Base-by-base conservation (phyloP, 2,329 filamentous ascomycete genomes). In the Phoma sp. region DNA sequence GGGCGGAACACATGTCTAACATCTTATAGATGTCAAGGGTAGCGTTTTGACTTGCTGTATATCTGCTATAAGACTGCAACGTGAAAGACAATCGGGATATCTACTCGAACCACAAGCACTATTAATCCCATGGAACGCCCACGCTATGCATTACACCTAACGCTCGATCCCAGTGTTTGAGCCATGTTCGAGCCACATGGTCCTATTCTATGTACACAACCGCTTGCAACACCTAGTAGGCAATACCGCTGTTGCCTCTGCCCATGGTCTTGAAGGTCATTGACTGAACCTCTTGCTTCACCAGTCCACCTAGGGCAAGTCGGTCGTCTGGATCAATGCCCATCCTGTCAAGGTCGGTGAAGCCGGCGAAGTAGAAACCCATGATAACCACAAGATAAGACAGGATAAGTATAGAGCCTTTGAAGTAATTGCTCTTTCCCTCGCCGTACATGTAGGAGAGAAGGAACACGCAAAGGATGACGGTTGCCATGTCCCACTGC, bases 391-490 rank as follows among this genome's bases (percentile, higher is more conserved):
- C 95, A 22, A 98, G 77, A 74, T 99, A 99, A 31, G 91, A 95
- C 45, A 99, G 81, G 61, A 98, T 87, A 47, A 99, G 82, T 65
- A 98, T 97, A 62, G 91, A 96, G 46, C 95, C 95, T 80, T 99
- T 99, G 86, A 99, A 99, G 77, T 99, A 99, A 77, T 99, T 99
- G 81, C 93, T 98, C 85, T 99, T 99, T 36, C 95, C 95, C 78
- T 99, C 95, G 46, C 94, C 91, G 68, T 98, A 96, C 82, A 99
- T 94, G 81, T 98, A 96, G 69, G 92, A 96, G 63, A 99, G 86
- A 52, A 99, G 80, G 80, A 99, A 96, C 17, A 99, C 92, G 69
- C 94, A 97, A 15, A 99, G 80, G 56, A 98, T 96, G 15, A 98
- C 92, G 0, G 91, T 96, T 12, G 98, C 88, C 91, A 99, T 96